Evolutionary conservation across 2,329 filamentous ascomycete genomes (phyloP), one percentile per base, ranked within the genome.

Genomic region (Neopestalotiopsis sp.): DNA sequence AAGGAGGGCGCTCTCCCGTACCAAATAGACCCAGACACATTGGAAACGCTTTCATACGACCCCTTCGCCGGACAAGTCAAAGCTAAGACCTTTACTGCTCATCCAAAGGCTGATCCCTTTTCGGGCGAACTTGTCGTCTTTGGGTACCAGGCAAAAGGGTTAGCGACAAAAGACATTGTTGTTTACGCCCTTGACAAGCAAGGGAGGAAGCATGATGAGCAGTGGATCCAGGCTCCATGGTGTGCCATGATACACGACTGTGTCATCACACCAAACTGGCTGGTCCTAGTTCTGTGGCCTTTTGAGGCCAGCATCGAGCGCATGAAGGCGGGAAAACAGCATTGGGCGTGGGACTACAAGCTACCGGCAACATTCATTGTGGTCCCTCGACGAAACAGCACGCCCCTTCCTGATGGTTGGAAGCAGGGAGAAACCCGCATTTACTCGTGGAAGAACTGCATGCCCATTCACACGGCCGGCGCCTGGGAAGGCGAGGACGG

Each of bases 1-100:
- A 86, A 86, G 70, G 85, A 87, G 52, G 78, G 79, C 63, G 72
- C 74, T 0, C 77, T 76, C 1, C 79, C 80, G 0, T 82, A 78
- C 68, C 75, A 77, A 0, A 72, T 82, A 70, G 77, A 82, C 65
- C 80, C 80, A 0, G 32, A 70, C 4, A 80, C 79, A 1, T 69
- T 82, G 3, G 79, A 80, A 49, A 82, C 80, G 0, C 76, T 75
- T 7, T 75, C 76, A 1, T 71, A 76, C 4, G 79, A 81, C 70
- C 77, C 79, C 45, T 82, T 81, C 65, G 78, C 77, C 1, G 78
- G 78, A 0, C 80, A 82, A 62, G 71, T 81, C 10, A 67, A 72
- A 17, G 73, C 73, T 5, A 75, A 77, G 12, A 81, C 79, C 0
- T 81, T 81, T 66, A 81, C 80, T 0, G 80, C 80, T 0, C 80